Evolutionary conservation across 106 monocot genomes (phyloP).

Genomic region (Iris macrosiphon): DNA sequence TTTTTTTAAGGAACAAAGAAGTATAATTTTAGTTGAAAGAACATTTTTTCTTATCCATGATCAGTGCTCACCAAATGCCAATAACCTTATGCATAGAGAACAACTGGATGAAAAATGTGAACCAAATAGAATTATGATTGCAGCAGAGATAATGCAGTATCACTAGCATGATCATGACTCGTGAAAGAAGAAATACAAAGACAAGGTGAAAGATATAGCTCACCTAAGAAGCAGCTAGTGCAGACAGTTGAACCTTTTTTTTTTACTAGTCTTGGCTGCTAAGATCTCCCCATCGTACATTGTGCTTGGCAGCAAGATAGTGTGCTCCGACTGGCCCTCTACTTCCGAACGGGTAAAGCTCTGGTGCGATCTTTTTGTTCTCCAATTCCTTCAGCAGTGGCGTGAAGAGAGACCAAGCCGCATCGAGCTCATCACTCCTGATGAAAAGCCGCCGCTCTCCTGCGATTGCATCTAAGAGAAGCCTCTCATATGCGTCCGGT

Average conservation of each 20-base stretch:
- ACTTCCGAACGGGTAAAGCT: conserved; percentile 72
- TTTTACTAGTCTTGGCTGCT: conserved; percentile 19
- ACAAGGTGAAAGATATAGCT: background rate
- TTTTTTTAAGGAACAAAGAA: too few species aligned
- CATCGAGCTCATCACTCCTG: conserved; percentile 75
- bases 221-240: conserved; percentile 3
- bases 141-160: too few species aligned
- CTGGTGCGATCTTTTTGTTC: conserved; percentile 58
- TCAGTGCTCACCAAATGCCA: too few species aligned
- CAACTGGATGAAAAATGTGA: too few species aligned
- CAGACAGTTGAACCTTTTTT: conserved; percentile 3
- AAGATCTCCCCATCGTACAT: conserved; percentile 70
- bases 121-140: too few species aligned
- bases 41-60: too few species aligned
- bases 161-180: too few species aligned
- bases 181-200: background rate
- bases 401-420: conserved; percentile 77
- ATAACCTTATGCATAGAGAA: too few species aligned
- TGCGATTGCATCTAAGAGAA: conserved; percentile 63
- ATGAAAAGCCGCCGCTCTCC: conserved; percentile 72
- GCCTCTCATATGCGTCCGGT: conserved; percentile 77
- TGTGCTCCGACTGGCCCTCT: conserved; percentile 77
- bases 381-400: conserved; percentile 64
- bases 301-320: conserved; percentile 73
- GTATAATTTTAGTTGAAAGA: too few species aligned